Base-by-base conservation (phyloP, 176 grass and related monocot genomes). In the Zoysia pacifica region DNA sequence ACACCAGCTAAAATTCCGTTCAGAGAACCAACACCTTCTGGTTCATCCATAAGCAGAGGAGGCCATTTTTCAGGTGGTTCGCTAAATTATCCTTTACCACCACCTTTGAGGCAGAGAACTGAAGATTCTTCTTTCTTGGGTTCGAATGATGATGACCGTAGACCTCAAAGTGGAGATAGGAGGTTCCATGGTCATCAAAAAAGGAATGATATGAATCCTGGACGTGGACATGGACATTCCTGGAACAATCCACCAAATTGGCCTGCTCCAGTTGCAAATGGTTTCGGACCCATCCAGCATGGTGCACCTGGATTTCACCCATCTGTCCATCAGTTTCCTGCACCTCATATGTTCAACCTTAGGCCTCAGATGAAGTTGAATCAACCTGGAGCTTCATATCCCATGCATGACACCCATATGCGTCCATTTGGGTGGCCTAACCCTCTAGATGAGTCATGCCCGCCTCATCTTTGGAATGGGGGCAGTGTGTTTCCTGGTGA, bases 401-500 rank as follows among this genome's bases (percentile, higher is more conserved):
- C 89, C 64, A 79, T 99, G 81, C 93, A 95, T 84, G 97, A 96
- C 10, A 20, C 73, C 20, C 91, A 92, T 66, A 89, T 94, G 64
- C 90, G 82, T 62, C 88, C 93, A 46, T 93, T 91, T 83, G 88
- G 90, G 59, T 99, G 97, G 97, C 93, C 91, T 80, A 93, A 93
- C 72, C 69, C 83, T 56, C 28, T 93, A 35, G 93, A 95, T 72
- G 90, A 94, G 77, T 87, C 90, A 78, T 92, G 85, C 54, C 87
- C 87, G 38, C 81, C 92, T 74, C 92, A 93, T 55, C 52, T 94
- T 78, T 92, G 92, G 86, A 85, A 82, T 84, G 75, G 90, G 52
- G 89, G 86, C 64, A 90, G 67, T 52, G 60, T 92, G 58, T 97
- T 94, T 74, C 83, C 65, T 11, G 51, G 79, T 71, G 91, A 94